Percentiles rank a stretch among this genome's conserved stretches.
Evolutionary conservation across 306 rosid genomes (phyloP).

Genomic region (Medicago ruthenica): DNA sequence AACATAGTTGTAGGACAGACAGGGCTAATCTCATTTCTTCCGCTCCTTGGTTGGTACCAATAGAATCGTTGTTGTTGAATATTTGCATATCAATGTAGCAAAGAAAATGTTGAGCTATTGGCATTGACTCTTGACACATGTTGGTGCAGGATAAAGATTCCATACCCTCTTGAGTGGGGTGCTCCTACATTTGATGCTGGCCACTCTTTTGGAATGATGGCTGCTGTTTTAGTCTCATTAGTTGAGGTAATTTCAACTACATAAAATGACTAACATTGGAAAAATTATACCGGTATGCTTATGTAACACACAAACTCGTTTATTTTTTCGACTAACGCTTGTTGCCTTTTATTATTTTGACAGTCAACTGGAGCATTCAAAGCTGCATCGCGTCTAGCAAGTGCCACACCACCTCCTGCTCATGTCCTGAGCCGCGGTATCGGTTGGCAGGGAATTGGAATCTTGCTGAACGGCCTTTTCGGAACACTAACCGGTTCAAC

Average conservation of each 20-base stretch:
- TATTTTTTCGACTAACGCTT: background rate
- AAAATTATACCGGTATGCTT: too few species aligned
- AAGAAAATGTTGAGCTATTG: constrained; percentile 24
- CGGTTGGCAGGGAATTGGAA: constrained; percentile 98
- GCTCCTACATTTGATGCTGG: constrained; percentile 97
- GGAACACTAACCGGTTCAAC: constrained; percentile 89
- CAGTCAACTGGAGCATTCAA: constrained; percentile 98
- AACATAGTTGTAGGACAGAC: constrained; percentile 87
- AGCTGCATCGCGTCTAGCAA: constrained; percentile 96
- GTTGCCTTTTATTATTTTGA: background rate
- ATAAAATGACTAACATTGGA: background rate
- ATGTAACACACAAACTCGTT: background rate
- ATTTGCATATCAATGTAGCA: constrained; percentile 2
- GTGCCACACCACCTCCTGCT: constrained; percentile 98
- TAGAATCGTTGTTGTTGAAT: constrained; percentile 1
- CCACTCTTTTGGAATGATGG: constrained; percentile 98
- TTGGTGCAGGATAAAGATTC: constrained; percentile 84
- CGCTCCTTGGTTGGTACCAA: constrained; percentile 85
- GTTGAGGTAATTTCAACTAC: constrained; percentile 71
- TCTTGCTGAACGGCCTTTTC: constrained; percentile 84
- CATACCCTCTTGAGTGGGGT: constrained; percentile 99
- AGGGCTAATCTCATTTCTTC: constrained; percentile 90
- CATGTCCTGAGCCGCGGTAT: constrained; percentile 96
- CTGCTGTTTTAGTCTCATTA: constrained; percentile 91
- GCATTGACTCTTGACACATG: constrained; percentile 35